Evolutionary conservation across 2,329 filamentous ascomycete species (phyloP), one percentile per base, ranked within the genome.

Genomic region (Phialophora verrucosa): DNA sequence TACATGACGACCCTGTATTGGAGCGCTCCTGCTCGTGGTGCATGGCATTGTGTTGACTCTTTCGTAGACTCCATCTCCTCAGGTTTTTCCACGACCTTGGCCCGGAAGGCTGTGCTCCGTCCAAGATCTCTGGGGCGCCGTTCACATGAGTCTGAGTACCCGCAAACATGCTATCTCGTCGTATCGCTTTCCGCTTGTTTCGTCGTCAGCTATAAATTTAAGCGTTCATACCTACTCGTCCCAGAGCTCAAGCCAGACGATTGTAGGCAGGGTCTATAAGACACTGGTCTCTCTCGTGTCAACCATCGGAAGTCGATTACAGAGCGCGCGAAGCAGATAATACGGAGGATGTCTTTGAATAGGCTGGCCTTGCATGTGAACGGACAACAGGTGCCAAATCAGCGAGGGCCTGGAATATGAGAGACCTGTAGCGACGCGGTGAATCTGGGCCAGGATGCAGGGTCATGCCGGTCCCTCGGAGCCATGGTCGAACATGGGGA

Each of bases 101-200:
- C 49, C 57, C 55, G 11, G 42, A 31, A 29, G 49, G 49, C 7
- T 61, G 51, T n/a, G 66, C 49, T 4, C 60, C 66, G 35, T 60
- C 49, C 5, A 38, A 65, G 31, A 62, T 56, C 29, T 56, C 56
- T 49, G 55, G 62, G 7, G 62, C 27, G 38, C 65, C 53, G 25
- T 54, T 42, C 20, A 27, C 25, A 54, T 32, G 42, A 32, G 56
- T 6, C 49, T 59, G 47, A 11, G 44, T 35, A 1, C 25, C 25
- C 25, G 44, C 53, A 31, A 68, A 64, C 65, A 68, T 68, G 20
- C 57, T 65, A 55, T 47, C 23, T 51, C 25, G 25, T 47, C 29
- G 25, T 42, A 17, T 38, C 25, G 31, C 12, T 23, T 35, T 31
- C 35, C 20, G 5, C 23, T 27, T 31, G 23, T 47, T n/a, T n/a